Evolutionary conservation across 2,329 filamentous ascomycete species (phyloP).

Genomic region (Stachybotrys elegans): DNA sequence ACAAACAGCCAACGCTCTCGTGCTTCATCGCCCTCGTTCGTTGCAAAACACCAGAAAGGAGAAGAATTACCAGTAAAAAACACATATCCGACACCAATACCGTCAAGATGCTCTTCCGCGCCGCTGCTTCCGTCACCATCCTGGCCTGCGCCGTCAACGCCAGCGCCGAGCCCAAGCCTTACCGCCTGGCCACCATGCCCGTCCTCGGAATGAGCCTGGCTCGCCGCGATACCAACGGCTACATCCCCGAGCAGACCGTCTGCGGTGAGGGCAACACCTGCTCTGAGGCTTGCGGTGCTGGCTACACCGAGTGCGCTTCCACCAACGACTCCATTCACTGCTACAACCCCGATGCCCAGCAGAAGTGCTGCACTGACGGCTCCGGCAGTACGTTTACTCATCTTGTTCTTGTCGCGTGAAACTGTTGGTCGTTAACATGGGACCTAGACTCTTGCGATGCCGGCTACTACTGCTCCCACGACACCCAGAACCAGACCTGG

Average conservation of each 20-base stretch:
- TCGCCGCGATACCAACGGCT: slow-evolving; percentile 41
- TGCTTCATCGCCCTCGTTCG: too few relatives aligned
- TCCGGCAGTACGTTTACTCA: slow-evolving; percentile 47
- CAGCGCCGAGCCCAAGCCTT: slow-evolving; percentile 22
- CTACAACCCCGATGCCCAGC: slow-evolving; percentile 45
- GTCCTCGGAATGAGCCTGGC: slow-evolving; percentile 34
- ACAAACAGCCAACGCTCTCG: too few relatives aligned
- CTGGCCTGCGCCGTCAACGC: slow-evolving; percentile 28
- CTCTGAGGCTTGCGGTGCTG: slow-evolving; percentile 48
- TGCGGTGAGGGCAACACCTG: slow-evolving; percentile 49
- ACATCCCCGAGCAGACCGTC: slow-evolving; percentile 40
- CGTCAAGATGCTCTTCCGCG: slow-evolving; percentile 30
- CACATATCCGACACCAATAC: not conserved
- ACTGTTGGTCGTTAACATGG: not conserved
- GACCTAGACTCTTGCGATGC: slow-evolving; percentile 51
- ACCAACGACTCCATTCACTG: slow-evolving; percentile 49
- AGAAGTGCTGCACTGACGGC: slow-evolving; percentile 53
- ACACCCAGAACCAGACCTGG: slow-evolving; percentile 45
- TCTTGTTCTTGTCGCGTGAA: not conserved
- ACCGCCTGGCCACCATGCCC: slow-evolving; percentile 31
- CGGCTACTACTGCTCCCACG: slow-evolving; percentile 59
- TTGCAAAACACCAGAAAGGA: slow-evolving; percentile 13
- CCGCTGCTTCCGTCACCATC: slow-evolving; percentile 25
- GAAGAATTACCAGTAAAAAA: not conserved
- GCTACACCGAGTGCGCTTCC: slow-evolving; percentile 44